These are phyloP conservation scores for Phialophora verrucosa DNA, from an alignment of 2,329 filamentous ascomycete species.

Conservation along the genomic window DNA sequence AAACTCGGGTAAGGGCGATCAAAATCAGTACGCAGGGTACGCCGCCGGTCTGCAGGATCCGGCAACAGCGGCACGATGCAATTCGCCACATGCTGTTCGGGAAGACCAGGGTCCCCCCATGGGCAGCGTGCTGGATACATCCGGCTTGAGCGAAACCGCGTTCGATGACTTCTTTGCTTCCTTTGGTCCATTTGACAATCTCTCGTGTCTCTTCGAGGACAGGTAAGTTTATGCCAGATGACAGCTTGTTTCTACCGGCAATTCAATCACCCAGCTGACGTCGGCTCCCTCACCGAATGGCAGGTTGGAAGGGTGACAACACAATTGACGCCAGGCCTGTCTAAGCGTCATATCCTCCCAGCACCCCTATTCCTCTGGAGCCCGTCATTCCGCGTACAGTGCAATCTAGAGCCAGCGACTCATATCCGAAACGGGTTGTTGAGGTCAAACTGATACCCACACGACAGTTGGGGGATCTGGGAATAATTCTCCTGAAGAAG, in stretches of 20 bases:
- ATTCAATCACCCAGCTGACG: background rate
- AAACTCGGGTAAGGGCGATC: slow-evolving; percentile 2
- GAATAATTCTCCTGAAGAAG: slow-evolving; percentile 41
- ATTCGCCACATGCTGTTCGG: background rate
- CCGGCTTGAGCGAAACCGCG: slow-evolving; percentile 1
- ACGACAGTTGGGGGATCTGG: slow-evolving; percentile 43
- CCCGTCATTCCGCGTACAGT: background rate
- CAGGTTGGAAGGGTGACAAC: slow-evolving; percentile 4
- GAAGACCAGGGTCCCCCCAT: slow-evolving; percentile 6
- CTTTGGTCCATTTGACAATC: slow-evolving; percentile 24
- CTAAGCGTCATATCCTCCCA: background rate
- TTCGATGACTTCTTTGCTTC: slow-evolving; percentile 23
- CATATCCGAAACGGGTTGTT: slow-evolving; percentile 43
- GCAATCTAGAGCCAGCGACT: background rate
- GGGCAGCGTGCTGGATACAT: slow-evolving; percentile 7
- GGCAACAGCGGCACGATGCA: background rate
- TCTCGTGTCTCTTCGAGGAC: slow-evolving; percentile 11
- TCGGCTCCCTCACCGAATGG: background rate
- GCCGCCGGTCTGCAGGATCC: background rate
- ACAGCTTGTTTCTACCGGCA: background rate
- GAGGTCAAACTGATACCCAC: slow-evolving; percentile 40
- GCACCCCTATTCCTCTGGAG: background rate
- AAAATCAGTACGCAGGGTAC: slow-evolving; percentile 15
- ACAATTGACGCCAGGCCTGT: background rate
- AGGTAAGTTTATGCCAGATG: slow-evolving; percentile 7